phyloP scores from a whole-genome alignment of 352 stramenopile genomes.

The Pythium myriotylum region DNA sequence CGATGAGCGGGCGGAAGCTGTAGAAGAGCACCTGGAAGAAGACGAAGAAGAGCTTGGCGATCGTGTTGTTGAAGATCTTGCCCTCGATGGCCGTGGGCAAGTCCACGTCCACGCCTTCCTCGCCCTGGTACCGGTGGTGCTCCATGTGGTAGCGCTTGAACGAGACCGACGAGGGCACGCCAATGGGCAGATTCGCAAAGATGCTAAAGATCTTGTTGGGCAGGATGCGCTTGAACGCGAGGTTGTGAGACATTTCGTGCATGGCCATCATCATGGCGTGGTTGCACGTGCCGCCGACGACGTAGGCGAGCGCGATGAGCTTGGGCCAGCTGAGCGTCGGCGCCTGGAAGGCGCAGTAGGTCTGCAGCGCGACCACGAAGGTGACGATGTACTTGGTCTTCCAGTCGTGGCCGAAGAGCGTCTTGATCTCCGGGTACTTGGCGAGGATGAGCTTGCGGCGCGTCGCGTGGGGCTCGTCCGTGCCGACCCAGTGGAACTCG shows the following conservation, averaged over 20 bases:
- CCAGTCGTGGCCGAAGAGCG: constrained; percentile 85
- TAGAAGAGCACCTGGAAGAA: constrained; percentile 95
- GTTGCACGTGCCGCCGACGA: constrained; percentile 91
- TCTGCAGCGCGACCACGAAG: constrained; percentile 79
- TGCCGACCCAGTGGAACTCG: constrained; percentile 86
- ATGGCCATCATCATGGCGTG: constrained; percentile 96
- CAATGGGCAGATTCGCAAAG: constrained; percentile 93
- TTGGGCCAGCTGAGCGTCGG: constrained; percentile 65
- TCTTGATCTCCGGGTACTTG: constrained; percentile 91
- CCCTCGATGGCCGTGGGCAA: constrained; percentile 92
- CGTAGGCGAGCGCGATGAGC: constrained; percentile 75
- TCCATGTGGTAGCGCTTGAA: constrained; percentile 98
- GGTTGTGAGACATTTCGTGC: constrained; percentile 96
- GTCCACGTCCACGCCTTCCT: constrained; percentile 94
- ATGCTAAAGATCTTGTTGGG: constrained; percentile 93
- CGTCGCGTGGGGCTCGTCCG: constrained; percentile 88
- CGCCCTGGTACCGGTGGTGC: constrained; percentile 96
- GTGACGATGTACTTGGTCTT: constrained; percentile 89
- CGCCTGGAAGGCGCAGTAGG: constrained; percentile 72
- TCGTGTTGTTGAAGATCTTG: constrained; percentile 86
- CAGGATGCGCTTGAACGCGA: constrained; percentile 91
- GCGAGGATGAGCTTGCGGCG: constrained; percentile 82
- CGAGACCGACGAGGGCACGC: constrained; percentile 89
- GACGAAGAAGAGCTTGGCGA: constrained; percentile 92
- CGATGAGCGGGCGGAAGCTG: constrained; percentile 89